These are phyloP conservation scores for Daedaleopsis nitida DNA, from an alignment of 768 basidiomycete genomes.

Conservation along the genomic window DNA sequence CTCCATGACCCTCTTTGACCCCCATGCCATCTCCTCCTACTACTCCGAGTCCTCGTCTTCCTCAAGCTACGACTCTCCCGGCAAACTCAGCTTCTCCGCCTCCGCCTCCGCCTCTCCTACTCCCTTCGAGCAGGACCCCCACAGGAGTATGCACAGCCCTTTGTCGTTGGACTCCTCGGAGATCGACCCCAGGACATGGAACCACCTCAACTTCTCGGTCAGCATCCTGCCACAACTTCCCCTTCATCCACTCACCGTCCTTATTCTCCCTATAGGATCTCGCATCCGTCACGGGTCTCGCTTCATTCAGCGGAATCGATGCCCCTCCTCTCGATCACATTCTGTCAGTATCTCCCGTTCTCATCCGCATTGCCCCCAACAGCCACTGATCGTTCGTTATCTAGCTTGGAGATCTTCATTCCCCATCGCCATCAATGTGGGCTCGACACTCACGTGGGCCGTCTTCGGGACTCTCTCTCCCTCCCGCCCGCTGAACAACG, in stretches of 20 bases:
- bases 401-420: constrained; percentile 73
- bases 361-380: neutral
- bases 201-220: constrained; percentile 19
- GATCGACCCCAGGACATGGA: constrained; percentile 26
- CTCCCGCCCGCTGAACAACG: constrained; percentile 59
- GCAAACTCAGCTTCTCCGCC: constrained; percentile 32
- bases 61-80: constrained; percentile 36
- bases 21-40: constrained; percentile 44
- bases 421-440: constrained; percentile 77
- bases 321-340: constrained; percentile 53
- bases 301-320: constrained; percentile 23
- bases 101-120: constrained; percentile 36
- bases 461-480: constrained; percentile 61
- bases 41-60: constrained; percentile 36
- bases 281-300: constrained; percentile 14
- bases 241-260: neutral
- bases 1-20: constrained; percentile 71
- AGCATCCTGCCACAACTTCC: constrained; percentile 20
- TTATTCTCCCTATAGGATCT: constrained; percentile 20
- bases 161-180: constrained; percentile 17
- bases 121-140: constrained; percentile 35
- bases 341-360: constrained; percentile 49
- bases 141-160: constrained; percentile 13
- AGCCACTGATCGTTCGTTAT: constrained; percentile 14
- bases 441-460: constrained; percentile 67